Evolutionary conservation across 768 basidiomycete species (phyloP).

Genomic region (Xerocomellus chrysenteron): DNA sequence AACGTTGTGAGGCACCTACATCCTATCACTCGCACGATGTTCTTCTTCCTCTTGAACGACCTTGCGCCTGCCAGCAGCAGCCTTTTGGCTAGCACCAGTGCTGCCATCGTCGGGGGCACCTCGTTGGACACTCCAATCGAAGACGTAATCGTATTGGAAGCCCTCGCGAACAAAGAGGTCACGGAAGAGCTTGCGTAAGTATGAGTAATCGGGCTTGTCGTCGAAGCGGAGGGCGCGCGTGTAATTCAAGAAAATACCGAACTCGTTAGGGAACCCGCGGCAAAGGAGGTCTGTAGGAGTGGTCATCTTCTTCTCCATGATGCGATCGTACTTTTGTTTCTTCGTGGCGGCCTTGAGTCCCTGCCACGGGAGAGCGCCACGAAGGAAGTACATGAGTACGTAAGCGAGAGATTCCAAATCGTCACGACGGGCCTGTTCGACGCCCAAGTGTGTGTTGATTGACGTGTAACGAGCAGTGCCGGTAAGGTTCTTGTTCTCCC

Average conservation of each 20-base stretch:
- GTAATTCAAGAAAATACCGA: conserved; percentile 99
- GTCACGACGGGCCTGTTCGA: conserved; percentile 97
- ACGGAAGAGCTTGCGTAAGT: conserved; percentile 98
- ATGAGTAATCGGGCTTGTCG: conserved; percentile 99
- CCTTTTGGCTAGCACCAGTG: conserved; percentile 61
- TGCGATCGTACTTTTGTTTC: conserved; percentile 99
- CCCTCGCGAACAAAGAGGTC: conserved; percentile 97
- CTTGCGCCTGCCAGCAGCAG: conserved; percentile 65
- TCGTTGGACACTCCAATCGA: conserved; percentile 95
- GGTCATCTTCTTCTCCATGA: conserved; percentile 99
- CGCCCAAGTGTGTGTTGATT: conserved; percentile 98
- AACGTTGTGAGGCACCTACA: conserved; percentile 54
- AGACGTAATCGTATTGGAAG: conserved; percentile 99
- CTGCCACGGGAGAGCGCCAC: conserved; percentile 97
- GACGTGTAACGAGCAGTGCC: conserved; percentile 99
- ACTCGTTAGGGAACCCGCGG: conserved; percentile 99
- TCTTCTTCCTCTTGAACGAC: conserved; percentile 85
- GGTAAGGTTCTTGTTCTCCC: conserved; percentile 99
- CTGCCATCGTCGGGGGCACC: conserved; percentile 64
- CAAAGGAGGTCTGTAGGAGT: conserved; percentile 95
- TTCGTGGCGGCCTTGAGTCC: conserved; percentile 99
- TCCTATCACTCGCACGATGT: conserved; percentile 76
- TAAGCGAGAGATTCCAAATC: conserved; percentile 98
- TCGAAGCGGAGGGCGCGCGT: conserved; percentile 98
- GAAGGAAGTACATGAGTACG: conserved; percentile 99